These are phyloP conservation scores for Scortechinia acanthostroma DNA, from an alignment of 2,329 filamentous ascomycete genomes.

Conservation along the genomic window DNA sequence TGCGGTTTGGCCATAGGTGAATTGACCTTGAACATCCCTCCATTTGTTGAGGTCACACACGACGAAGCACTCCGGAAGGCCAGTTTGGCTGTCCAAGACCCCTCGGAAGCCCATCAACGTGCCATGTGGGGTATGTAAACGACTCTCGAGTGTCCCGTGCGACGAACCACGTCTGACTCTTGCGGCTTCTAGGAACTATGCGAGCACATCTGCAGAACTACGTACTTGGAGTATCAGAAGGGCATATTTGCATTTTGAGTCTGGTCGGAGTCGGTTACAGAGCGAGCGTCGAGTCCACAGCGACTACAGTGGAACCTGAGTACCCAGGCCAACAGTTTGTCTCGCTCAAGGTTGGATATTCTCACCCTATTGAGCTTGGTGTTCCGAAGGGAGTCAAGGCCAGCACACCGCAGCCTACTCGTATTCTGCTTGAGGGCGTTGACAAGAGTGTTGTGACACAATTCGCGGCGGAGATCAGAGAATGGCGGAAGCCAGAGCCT, in stretches of 20 bases:
- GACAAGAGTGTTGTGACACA: slow-evolving; percentile 57
- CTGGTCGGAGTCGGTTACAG: slow-evolving; percentile 62
- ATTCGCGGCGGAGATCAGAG: slow-evolving; percentile 56
- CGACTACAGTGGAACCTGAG: slow-evolving; percentile 41
- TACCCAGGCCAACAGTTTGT: slow-evolving; percentile 58
- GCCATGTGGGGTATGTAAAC: slow-evolving; percentile 54
- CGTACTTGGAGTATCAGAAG: slow-evolving; percentile 58
- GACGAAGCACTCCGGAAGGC: slow-evolving; percentile 38
- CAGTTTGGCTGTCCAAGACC: slow-evolving; percentile 40
- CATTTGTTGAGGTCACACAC: slow-evolving; percentile 44
- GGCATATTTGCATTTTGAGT: slow-evolving; percentile 57
- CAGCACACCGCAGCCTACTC: slow-evolving; percentile 58
- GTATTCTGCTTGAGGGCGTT: slow-evolving; percentile 51
- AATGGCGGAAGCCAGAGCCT: slow-evolving; percentile 57
- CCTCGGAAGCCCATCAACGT: slow-evolving; percentile 43
- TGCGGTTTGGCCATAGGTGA: slow-evolving; percentile 28
- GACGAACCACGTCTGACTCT: slow-evolving; percentile 9
- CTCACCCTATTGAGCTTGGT: slow-evolving; percentile 57
- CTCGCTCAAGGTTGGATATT: slow-evolving; percentile 59
- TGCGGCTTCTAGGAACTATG: slow-evolving; percentile 39
- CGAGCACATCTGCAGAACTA: slow-evolving; percentile 57
- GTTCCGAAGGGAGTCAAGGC: slow-evolving; percentile 54
- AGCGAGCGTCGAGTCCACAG: slow-evolving; percentile 49
- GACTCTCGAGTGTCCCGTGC: background rate
- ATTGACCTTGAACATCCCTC: slow-evolving; percentile 45